Base-by-base conservation (phyloP, 768 basidiomycete species). In the Auricularia auricula-judae region DNA sequence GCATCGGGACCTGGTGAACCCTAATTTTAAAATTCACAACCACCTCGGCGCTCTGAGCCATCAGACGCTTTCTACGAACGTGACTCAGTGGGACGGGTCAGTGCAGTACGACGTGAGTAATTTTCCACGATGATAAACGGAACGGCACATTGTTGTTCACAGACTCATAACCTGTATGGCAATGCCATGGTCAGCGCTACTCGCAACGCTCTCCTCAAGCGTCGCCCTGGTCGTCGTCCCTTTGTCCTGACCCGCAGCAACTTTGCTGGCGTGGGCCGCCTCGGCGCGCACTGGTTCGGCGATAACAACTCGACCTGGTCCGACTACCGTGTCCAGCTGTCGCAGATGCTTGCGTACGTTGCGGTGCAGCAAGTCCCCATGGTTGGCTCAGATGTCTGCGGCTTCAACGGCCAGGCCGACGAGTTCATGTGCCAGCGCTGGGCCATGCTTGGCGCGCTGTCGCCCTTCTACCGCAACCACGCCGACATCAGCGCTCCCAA, bases 371-470 rank as follows among this genome's bases (percentile, higher is more conserved):
- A 87, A 67, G 73, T 88, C 1, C 89, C 89, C 0, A 87, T 91
- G 87, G 83, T 89, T 39, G 89, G 89, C 2, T 82, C 82, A 60
- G 89, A 92, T 73, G 85, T 87, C 64, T 88, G 85, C 69, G 87
- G 86, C 2, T 87, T 80, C 72, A 80, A 83, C 83, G 81, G 75
- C 1, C 79, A 88, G 69, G 84, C 86, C 1, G 86, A 86, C 1
- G 86, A 87, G 70, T 82, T 79, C 8, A 75, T 91, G 1, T 88
- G 87, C 67, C 84, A 86, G 39, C 77, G 90, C 44, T 91, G 90
- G 89, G 87, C 86, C 14, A 86, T 80, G 77, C 76, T 91, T 1
- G 86, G 87, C 1, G 88, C 86, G 0, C 90, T 90, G 74, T 84
- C 85, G 72, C 88, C 89, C 0, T 91, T 91, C 78, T 88, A 85